Percentiles rank a stretch among this genome's conserved stretches.
Conservation (phyloP, 2,329 filamentous ascomycete genomes). For the Exophiala sideris region DNA sequence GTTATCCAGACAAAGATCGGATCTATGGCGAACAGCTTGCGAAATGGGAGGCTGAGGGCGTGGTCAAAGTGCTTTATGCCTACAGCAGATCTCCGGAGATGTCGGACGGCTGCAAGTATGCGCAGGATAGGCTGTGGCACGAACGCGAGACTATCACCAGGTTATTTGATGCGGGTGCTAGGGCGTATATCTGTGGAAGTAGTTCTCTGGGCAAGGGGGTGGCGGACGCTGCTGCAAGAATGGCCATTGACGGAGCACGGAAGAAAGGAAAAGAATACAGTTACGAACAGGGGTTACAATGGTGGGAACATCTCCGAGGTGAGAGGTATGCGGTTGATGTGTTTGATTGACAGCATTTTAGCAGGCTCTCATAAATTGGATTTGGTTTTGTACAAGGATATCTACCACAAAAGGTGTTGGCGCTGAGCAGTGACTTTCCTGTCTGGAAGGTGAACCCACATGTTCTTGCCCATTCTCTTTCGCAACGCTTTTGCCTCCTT, state of each 20-base stretch:
- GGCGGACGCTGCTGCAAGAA: conserved; percentile 38
- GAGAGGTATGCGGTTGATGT: conserved; percentile 28
- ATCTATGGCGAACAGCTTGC: conserved; percentile 36
- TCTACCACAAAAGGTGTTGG: conserved; percentile 88
- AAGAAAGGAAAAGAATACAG: conserved; percentile 35
- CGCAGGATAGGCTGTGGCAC: conserved; percentile 51
- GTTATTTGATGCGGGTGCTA: conserved; percentile 50
- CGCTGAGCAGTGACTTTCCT: conserved; percentile 78
- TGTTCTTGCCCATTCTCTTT: conserved; percentile 63
- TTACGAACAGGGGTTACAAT: conserved; percentile 39
- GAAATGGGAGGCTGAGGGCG: conserved; percentile 60
- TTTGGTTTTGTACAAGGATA: conserved; percentile 1
- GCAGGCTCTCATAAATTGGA: not conserved
- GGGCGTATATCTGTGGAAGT: conserved; percentile 65
- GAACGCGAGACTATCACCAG: conserved; percentile 45
- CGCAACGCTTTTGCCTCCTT: conserved; percentile 73
- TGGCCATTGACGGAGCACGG: conserved; percentile 31
- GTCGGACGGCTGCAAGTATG: conserved; percentile 49
- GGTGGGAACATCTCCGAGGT: conserved; percentile 24
- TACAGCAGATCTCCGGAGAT: conserved; percentile 51
- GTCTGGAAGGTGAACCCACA: conserved; percentile 87
- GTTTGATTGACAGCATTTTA: conserved; percentile 15
- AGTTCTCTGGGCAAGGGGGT: conserved; percentile 50
- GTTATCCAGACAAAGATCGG: conserved; percentile 35
- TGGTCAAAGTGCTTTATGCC: conserved; percentile 59